Base-by-base conservation (phyloP, 139 green algal genomes). In the Volvox africanus region DNA sequence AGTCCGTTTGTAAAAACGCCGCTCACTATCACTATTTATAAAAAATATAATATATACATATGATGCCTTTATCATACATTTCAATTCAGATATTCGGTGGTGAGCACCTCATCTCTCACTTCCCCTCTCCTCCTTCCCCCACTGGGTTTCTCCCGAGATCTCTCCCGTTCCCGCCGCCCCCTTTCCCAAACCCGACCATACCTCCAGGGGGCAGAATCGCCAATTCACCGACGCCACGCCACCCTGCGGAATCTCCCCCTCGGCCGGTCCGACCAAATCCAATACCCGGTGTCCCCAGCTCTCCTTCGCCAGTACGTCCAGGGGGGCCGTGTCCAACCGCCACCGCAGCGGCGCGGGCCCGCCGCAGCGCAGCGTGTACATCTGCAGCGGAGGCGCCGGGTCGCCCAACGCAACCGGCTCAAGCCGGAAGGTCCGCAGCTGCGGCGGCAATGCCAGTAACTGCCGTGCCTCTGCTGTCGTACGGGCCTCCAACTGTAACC, bases 341-440 rank as follows among this genome's bases (percentile, higher is more conserved):
- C 86, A 94, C 16, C 36, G 37, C 55, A 92, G 9, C 16, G 80
- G 5, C n/a, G 75, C 71, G 0, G 86, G 75, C 1, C 84, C 87
- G 16, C 78, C 88, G 55, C 92, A 92, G 79, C 76, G 88, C 90
- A 94, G 77, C 30, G 37, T 24, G 37, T 91, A 87, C 36, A 90
- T 78, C 88, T 96, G 94, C 84, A 93, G 85, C 61, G 96, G 95
- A 11, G 95, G 95, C 21, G 91, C 2, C 21, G 76, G 36, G n/a
- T 97, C 95, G 18, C 95, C 95, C 22, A 97, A 89, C 0, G 94
- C 94, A 26, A 94, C 87, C 13, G 96, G 92, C 68, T 92, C 81
- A 33, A 97, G 92, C 0, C 85, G 80, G 77, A 95, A 93, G 28
- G 76, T 88, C 30, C 90, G 93, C 22, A 89, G 65, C 20, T 87